These are phyloP conservation scores for Camellia sinensis DNA, from an alignment of 148 eudicot species.

Conservation along the genomic window DNA sequence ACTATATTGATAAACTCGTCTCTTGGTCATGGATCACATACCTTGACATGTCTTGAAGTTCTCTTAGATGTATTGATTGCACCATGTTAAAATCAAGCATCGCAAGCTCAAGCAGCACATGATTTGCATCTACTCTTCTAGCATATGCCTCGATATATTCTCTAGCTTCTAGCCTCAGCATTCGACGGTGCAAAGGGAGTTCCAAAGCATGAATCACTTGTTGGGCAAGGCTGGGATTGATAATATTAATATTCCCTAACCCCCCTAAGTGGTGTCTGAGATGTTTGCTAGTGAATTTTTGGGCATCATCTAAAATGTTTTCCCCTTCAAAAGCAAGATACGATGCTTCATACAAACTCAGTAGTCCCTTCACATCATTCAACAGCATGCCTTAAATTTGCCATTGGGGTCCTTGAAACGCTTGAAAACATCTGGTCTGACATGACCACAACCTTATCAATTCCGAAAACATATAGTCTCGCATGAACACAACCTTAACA, in stretches of 20 bases:
- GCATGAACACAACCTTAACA: no score
- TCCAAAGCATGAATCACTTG: conserved; percentile 12
- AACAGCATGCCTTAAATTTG: conserved; percentile 16
- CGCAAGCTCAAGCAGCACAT: conserved; percentile 17
- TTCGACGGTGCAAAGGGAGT: conserved; percentile 11
- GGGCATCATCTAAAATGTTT: conserved; percentile 26
- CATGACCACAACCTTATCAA: no score
- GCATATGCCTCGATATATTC: neutral
- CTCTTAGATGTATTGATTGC: conserved; percentile 8
- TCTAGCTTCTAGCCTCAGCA: conserved; percentile 16
- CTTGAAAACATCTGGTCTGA: conserved; percentile 27
- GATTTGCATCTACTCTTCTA: neutral
- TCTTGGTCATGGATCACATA: neutral
- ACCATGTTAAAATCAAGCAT: conserved; percentile 17
- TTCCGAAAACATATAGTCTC: no score
- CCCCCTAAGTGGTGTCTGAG: neutral
- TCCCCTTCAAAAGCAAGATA: conserved; percentile 33
- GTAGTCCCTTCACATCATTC: conserved; percentile 25
- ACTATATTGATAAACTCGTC: no score
- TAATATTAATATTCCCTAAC: neutral
- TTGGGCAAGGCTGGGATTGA: neutral
- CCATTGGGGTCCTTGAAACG: conserved; percentile 29
- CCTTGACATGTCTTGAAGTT: conserved; percentile 26
- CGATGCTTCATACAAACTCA: conserved; percentile 49
- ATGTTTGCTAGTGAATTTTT: conserved; percentile 8